Percentiles rank a stretch among this genome's conserved stretches.
Conservation (phyloP, 2,329 filamentous ascomycete genomes). For the Calonectria multiphialidica region DNA sequence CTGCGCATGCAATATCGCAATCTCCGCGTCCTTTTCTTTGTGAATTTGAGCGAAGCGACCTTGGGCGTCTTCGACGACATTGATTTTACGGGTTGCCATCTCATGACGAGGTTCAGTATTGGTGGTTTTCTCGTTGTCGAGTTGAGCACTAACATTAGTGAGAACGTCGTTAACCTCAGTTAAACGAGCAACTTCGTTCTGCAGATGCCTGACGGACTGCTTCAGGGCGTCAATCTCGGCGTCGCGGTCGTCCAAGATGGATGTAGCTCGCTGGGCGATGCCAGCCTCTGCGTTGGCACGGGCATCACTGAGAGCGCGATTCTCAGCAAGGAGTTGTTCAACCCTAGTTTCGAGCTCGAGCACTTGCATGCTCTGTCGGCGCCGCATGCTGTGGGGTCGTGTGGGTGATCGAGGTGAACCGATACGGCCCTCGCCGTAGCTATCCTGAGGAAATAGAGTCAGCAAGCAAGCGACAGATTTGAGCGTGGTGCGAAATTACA, state of each 20-base stretch:
- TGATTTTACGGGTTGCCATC: conserved; percentile 76
- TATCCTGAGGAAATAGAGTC: conserved; percentile 74
- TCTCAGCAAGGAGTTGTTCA: conserved; percentile 88
- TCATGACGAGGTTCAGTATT: conserved; percentile 76
- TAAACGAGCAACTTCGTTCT: conserved; percentile 83
- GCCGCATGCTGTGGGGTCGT: conserved; percentile 93
- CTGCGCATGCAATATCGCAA: conserved; percentile 81
- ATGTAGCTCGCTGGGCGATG: conserved; percentile 74
- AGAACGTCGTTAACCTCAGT: conserved; percentile 87
- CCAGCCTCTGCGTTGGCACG: conserved; percentile 76
- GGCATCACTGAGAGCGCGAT: conserved; percentile 81
- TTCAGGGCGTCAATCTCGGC: conserved; percentile 87
- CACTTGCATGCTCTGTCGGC: conserved; percentile 96
- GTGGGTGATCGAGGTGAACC: conserved; percentile 93
- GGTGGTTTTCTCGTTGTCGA: conserved; percentile 80
- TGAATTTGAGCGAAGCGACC: conserved; percentile 73
- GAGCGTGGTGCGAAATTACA: conserved; percentile 71
- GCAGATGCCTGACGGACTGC: conserved; percentile 82
- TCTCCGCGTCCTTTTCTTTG: conserved; percentile 87
- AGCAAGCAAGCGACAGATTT: conserved; percentile 24
- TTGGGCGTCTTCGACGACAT: conserved; percentile 75
- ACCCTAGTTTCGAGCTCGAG: conserved; percentile 90
- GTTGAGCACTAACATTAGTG: conserved; percentile 79
- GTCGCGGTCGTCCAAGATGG: conserved; percentile 83
- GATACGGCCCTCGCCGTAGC: conserved; percentile 88